Evolutionary conservation across 495 filamentous ascomycete species (phyloP).

Genomic region (Penicillium canariense): DNA sequence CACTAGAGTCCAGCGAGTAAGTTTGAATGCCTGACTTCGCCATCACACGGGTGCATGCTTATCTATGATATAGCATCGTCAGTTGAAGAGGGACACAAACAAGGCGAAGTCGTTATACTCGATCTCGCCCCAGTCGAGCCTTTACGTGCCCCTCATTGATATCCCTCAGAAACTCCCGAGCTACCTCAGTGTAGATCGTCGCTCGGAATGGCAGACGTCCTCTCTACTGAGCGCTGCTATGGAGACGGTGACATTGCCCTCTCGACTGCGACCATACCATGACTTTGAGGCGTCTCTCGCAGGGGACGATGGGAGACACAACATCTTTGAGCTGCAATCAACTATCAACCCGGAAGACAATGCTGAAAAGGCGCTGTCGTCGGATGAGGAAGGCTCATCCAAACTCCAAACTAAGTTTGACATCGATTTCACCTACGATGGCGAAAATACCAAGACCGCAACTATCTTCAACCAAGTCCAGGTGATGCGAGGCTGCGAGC

Average conservation of each 20-base stretch:
- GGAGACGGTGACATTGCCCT: slow-evolving; percentile 77
- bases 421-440: slow-evolving; percentile 55
- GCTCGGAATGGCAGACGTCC: slow-evolving; percentile 77
- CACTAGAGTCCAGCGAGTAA: slow-evolving; percentile 57
- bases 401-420: slow-evolving; percentile 48
- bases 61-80: slow-evolving; percentile 21
- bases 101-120: slow-evolving; percentile 65
- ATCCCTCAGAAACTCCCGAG: slow-evolving; percentile 55
- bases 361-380: slow-evolving; percentile 8
- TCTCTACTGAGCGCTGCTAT: slow-evolving; percentile 74
- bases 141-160: slow-evolving; percentile 76
- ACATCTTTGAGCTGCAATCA: slow-evolving; percentile 69
- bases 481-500: slow-evolving; percentile 42
- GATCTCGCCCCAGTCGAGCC: slow-evolving; percentile 65
- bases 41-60: neutral
- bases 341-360: slow-evolving; percentile 37
- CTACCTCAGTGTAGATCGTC: slow-evolving; percentile 59
- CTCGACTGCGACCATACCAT: slow-evolving; percentile 60
- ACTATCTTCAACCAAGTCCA: slow-evolving; percentile 65
- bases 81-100: slow-evolving; percentile 61
- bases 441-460: slow-evolving; percentile 33
- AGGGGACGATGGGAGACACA: slow-evolving; percentile 70
- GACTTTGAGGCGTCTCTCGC: slow-evolving; percentile 71
- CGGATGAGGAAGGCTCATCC: slow-evolving; percentile 15
- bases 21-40: slow-evolving; percentile 6